Evolutionary conservation across 2,329 filamentous ascomycete species (phyloP).

Genomic region (Fusarium luffae): DNA sequence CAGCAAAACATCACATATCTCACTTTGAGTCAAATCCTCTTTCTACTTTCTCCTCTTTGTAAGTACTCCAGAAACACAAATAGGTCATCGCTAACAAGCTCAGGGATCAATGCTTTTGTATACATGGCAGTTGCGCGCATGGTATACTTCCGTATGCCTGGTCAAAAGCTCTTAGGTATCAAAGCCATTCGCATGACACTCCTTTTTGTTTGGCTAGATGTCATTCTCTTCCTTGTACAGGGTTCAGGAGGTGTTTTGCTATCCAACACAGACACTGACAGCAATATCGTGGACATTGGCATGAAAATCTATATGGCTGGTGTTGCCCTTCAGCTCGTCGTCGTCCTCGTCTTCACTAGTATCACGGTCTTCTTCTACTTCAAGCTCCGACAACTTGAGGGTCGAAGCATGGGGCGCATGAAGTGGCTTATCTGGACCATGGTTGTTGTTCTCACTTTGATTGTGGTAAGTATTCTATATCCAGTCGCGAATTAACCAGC

Average conservation of each 20-base stretch:
- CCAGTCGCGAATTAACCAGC: neutral
- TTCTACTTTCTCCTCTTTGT: slow-evolving; percentile 57
- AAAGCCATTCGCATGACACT: slow-evolving; percentile 54
- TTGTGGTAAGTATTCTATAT: slow-evolving; percentile 47
- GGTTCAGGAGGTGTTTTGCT: slow-evolving; percentile 53
- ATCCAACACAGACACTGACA: slow-evolving; percentile 42
- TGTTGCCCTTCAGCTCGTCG: slow-evolving; percentile 52
- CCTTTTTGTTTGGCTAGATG: slow-evolving; percentile 60
- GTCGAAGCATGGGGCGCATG: slow-evolving; percentile 46
- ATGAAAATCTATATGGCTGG: slow-evolving; percentile 55
- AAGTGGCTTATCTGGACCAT: slow-evolving; percentile 50
- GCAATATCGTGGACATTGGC: slow-evolving; percentile 48
- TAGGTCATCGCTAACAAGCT: neutral
- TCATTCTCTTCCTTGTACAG: slow-evolving; percentile 61
- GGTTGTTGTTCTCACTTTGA: slow-evolving; percentile 50
- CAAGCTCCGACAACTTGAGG: slow-evolving; percentile 39
- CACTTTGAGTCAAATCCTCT: slow-evolving; percentile 50
- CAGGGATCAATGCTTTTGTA: slow-evolving; percentile 57
- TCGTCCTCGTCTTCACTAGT: slow-evolving; percentile 52
- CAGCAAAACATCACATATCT: slow-evolving; percentile 52
- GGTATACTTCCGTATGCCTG: slow-evolving; percentile 53
- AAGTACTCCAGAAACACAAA: neutral
- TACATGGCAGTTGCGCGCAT: slow-evolving; percentile 58
- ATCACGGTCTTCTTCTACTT: slow-evolving; percentile 53
- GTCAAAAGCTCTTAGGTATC: slow-evolving; percentile 51